These are phyloP conservation scores for Pelargonium fulgidum DNA, from an alignment of 441 rosid species.

Conservation along the genomic window DNA sequence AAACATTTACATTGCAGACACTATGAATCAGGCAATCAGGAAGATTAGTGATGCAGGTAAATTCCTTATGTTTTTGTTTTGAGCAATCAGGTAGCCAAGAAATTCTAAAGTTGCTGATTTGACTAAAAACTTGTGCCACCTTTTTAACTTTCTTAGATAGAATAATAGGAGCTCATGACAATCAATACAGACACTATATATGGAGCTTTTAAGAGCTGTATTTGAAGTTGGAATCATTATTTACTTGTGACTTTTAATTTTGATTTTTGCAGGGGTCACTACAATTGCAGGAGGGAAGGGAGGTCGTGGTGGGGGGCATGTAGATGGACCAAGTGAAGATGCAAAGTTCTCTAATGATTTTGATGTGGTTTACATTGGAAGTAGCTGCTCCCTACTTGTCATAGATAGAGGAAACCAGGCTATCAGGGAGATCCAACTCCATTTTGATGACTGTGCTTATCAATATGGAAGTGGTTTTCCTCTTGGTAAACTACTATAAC, in stretches of 20 bases:
- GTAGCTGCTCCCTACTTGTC: conserved; percentile 75
- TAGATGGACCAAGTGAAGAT: conserved; percentile 90
- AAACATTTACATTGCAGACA: conserved; percentile 87
- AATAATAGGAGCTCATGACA: too few species aligned
- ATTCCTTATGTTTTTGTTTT: not conserved
- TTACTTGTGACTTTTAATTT: too few species aligned
- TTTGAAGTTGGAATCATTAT: too few species aligned
- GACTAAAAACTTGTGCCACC: not conserved
- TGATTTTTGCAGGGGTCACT: conserved; percentile 52
- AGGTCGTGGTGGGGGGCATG: conserved; percentile 63
- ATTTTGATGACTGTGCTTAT: conserved; percentile 59
- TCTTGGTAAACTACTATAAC: conserved; percentile 24
- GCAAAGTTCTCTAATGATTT: conserved; percentile 83
- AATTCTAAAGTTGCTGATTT: not conserved
- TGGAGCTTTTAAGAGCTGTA: too few species aligned
- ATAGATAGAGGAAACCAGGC: conserved; percentile 84
- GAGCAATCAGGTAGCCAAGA: not conserved
- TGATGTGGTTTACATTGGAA: conserved; percentile 58
- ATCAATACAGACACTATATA: too few species aligned
- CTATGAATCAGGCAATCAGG: conserved; percentile 85
- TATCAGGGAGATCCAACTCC: conserved; percentile 78
- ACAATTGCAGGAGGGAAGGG: conserved; percentile 86
- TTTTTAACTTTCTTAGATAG: too few species aligned
- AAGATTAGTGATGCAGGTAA: conserved; percentile 86
- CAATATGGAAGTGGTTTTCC: conserved; percentile 27